A percentile compares a stretch with the other conserved stretches of the same genome.
Conservation (phyloP, 306 rosid species). For the Vachellia collinsii region DNA sequence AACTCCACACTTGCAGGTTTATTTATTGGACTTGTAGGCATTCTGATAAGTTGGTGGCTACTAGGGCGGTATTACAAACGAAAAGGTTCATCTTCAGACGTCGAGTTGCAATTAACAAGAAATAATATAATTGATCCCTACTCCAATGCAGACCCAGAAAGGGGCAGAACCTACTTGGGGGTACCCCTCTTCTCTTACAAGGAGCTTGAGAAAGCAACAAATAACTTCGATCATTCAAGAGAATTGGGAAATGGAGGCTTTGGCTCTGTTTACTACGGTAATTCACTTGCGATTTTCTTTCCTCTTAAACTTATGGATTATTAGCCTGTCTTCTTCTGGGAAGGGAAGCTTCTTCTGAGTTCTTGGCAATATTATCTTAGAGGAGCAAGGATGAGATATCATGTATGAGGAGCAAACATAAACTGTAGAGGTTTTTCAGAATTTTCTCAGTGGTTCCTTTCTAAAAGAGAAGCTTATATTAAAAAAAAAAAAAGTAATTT, state of each 20-base stretch:
- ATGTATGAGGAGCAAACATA: neutral
- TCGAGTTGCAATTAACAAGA: conserved; percentile 23
- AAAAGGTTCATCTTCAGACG: conserved; percentile 23
- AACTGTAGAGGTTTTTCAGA: neutral
- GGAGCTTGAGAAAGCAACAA: conserved; percentile 65
- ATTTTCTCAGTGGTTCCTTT: neutral
- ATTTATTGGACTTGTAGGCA: conserved; percentile 13
- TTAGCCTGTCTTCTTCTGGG: neutral
- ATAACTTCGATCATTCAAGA: conserved; percentile 52
- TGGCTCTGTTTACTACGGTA: conserved; percentile 53
- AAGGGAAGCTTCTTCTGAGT: neutral
- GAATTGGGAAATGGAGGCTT: conserved; percentile 69
- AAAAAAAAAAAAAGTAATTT: neutral
- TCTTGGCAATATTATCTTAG: neutral
- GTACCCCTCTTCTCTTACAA: conserved; percentile 47
- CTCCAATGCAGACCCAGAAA: conserved; percentile 32
- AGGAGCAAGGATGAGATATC: neutral
- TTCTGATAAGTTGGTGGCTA: conserved; percentile 29
- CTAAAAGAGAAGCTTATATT: neutral
- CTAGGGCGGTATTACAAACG: neutral
- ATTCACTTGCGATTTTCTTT: neutral
- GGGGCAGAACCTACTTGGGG: conserved; percentile 34
- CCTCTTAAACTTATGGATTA: neutral
- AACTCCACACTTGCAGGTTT: conserved; percentile 36
- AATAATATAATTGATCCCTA: conserved; percentile 8